Percentiles rank a stretch among this genome's conserved stretches.
Conservation (phyloP, 148 eudicot genomes). For the Amaranthus palmeri region DNA sequence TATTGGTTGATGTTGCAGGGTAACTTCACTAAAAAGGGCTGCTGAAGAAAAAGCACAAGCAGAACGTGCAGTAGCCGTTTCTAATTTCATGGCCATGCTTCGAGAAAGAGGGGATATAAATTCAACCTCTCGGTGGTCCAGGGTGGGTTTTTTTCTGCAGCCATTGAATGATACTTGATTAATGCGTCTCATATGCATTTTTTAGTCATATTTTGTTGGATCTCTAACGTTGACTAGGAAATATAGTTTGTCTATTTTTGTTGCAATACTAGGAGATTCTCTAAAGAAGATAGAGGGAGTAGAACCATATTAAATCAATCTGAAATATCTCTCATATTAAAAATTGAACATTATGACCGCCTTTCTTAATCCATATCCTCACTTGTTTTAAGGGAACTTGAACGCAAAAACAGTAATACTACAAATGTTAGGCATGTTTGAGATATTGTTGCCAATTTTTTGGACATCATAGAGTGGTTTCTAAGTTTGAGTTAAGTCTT, state of each 20-base stretch:
- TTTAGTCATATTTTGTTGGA: neutral
- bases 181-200: neutral
- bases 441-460: neutral
- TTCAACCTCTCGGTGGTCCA: slow-evolving; percentile 86
- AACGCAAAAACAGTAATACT: neutral
- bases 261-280: neutral
- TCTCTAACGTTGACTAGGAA: neutral
- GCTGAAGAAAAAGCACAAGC: slow-evolving; percentile 76
- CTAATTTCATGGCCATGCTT: slow-evolving; percentile 82
- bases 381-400: neutral
- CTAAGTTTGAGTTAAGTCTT: too few relatives aligned
- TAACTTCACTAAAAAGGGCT: slow-evolving; percentile 55
- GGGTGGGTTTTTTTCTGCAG: slow-evolving; percentile 42
- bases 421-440: neutral
- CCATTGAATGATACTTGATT: neutral
- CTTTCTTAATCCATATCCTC: neutral
- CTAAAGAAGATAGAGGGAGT: neutral
- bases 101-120: slow-evolving; percentile 59
- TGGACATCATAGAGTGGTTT: neutral
- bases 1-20: slow-evolving; percentile 38
- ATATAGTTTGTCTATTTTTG: neutral
- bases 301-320: neutral
- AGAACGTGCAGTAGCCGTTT: slow-evolving; percentile 54
- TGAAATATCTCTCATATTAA: neutral
- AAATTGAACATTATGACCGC: neutral